Base-by-base conservation (phyloP, 768 basidiomycete species). In the Neoboletus subvelutipes region DNA sequence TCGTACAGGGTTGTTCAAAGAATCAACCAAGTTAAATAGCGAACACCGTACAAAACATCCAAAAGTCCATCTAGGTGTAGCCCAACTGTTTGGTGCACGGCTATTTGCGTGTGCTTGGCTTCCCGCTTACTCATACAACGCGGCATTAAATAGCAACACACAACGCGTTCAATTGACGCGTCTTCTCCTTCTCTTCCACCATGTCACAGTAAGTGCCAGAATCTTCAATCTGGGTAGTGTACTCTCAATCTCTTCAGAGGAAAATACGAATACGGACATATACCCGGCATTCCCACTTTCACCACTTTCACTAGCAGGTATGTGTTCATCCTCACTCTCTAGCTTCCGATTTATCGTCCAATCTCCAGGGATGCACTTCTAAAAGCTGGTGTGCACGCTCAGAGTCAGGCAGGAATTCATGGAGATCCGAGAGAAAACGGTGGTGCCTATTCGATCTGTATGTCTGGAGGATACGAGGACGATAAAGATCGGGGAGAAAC, bases 401-500 rank as follows among this genome's bases (percentile, higher is more conserved):
- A 57, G 11, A 50, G 20, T 2, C 66, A 71, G 48, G 73, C 69
- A n/a, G 78, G 78, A 4, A 79, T 79, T 13, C 74, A 75, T 15
- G 77, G 78, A 1, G 67, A 71, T 28, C 11, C 66, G 3, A 28
- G 1, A 11, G 60, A 41, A 18, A 49, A 55, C 3, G 65, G 69
- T 9, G 72, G 73, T 2, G 75, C 77, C 9, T 78, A 65, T 51
- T 79, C 78, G 15, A 70, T 79, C 22, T 77, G 78, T 18, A 43
- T 79, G 18, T 75, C 78, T 37, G 70, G 62, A 15, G 75, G 76
- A 8, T 79, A 79, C 41, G 73, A 76, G 45, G 78, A 79, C 60
- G 73, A 79, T 55, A n/a, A 47, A 2, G 78, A 79, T 33, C 1
- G 42, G 0, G 78, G 78, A 31, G 69, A 76, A 0, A 69, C 5